phyloP scores from a whole-genome alignment of 345 rosid species.

The Citrus reticulata region DNA sequence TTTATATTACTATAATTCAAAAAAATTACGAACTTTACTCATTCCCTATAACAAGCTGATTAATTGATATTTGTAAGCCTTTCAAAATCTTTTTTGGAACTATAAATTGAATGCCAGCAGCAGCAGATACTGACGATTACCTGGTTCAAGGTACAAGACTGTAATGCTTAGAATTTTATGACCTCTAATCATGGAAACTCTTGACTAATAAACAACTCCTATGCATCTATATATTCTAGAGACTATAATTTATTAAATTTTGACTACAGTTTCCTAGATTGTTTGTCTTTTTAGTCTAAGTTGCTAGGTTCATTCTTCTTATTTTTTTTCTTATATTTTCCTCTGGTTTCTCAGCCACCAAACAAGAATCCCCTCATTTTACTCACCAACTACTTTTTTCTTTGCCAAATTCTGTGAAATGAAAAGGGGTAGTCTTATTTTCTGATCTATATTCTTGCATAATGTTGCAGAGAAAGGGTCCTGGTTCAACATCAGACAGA shows the following conservation, averaged over 20 bases:
- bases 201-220: too few species aligned
- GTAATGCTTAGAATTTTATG: neutral
- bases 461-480: constrained; percentile 69
- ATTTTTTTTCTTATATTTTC: neutral
- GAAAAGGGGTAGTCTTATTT: neutral
- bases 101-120: constrained; percentile 8
- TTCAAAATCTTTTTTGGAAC: constrained; percentile 21
- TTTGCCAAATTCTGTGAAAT: neutral
- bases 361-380: constrained; percentile 16
- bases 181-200: too few species aligned
- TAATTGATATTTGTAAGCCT: constrained; percentile 8
- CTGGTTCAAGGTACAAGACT: neutral
- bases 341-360: constrained; percentile 6
- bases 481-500: constrained; percentile 64
- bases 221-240: neutral
- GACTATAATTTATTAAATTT: neutral
- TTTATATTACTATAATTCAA: neutral
- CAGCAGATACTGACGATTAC: constrained; percentile 28
- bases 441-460: neutral
- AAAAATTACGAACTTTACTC: constrained; percentile 16
- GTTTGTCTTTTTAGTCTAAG: neutral
- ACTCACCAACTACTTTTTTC: constrained; percentile 11
- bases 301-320: too few species aligned
- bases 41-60: constrained; percentile 41
- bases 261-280: neutral